phyloP scores from a whole-genome alignment of 2,329 filamentous ascomycete species.

The Fusarium foetens region DNA sequence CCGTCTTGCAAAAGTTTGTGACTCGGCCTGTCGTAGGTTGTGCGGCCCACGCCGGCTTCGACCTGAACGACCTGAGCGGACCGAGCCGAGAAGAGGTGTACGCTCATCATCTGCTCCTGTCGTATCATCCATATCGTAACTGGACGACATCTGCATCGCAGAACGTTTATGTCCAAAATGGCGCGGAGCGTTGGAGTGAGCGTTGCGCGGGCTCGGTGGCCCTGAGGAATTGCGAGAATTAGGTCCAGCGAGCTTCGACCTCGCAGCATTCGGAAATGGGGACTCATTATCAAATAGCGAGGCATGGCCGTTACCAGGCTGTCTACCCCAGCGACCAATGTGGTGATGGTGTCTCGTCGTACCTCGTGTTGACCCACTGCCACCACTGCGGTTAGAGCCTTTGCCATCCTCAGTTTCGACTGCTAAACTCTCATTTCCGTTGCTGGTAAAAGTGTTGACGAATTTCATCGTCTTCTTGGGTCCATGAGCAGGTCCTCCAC shows the following conservation, averaged over 20 bases:
- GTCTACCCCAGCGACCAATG: constrained; percentile 78
- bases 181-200: constrained; percentile 49
- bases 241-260: constrained; percentile 69
- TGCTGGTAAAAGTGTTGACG: constrained; percentile 78
- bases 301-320: constrained; percentile 72
- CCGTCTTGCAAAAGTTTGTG: constrained; percentile 72
- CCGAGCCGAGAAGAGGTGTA: constrained; percentile 76
- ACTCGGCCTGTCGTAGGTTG: constrained; percentile 76
- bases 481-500: constrained; percentile 54
- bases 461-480: constrained; percentile 96
- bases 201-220: constrained; percentile 75
- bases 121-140: constrained; percentile 84
- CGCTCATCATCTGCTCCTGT: constrained; percentile 86
- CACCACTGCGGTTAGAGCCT: constrained; percentile 67
- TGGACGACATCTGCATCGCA: constrained; percentile 68
- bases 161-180: constrained; percentile 58
- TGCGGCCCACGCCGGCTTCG: constrained; percentile 65
- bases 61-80: constrained; percentile 67
- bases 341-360: constrained; percentile 80
- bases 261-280: constrained; percentile 76
- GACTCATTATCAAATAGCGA: constrained; percentile 82
- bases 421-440: constrained; percentile 60
- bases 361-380: constrained; percentile 69
- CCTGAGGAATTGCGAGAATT: constrained; percentile 70
- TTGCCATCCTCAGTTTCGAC: constrained; percentile 75